Conservation (phyloP, 2,329 filamentous ascomycete genomes). For the Ophiosphaerella korrae region DNA sequence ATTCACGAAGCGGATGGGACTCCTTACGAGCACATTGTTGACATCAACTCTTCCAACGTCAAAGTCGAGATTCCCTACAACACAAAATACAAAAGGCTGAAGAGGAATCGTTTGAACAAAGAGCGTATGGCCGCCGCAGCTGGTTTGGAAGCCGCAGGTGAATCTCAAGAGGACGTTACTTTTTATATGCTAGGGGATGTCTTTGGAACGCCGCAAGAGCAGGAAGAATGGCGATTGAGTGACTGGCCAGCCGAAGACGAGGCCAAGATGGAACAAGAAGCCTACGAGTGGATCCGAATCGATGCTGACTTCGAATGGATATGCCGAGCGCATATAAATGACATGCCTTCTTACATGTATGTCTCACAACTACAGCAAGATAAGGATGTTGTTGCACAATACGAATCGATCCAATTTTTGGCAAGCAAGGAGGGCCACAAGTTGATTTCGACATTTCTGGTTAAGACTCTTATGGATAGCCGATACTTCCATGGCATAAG, state of each 20-base stretch:
- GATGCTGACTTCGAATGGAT: conserved; percentile 99
- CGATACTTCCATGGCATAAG: conserved; percentile 95
- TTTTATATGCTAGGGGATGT: conserved; percentile 93
- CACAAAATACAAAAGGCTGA: conserved; percentile 97
- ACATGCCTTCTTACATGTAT: conserved; percentile 96
- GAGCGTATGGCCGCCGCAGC: conserved; percentile 71
- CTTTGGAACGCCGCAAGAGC: conserved; percentile 80
- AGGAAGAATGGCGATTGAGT: conserved; percentile 78
- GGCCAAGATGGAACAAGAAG: conserved; percentile 89
- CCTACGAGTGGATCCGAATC: conserved; percentile 97
- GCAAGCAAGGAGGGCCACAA: conserved; percentile 70
- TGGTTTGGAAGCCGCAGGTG: conserved; percentile 66
- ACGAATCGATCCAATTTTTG: conserved; percentile 74
- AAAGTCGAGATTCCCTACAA: conserved; percentile 97
- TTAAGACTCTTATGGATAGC: conserved; percentile 85
- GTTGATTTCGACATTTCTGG: conserved; percentile 85
- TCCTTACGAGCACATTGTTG: conserved; percentile 96
- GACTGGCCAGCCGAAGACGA: conserved; percentile 93
- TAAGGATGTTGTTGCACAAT: conserved; percentile 88
- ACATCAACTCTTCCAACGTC: conserved; percentile 84
- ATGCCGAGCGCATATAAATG: conserved; percentile 73
- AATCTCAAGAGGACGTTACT: conserved; percentile 75
- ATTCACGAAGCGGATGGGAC: conserved; percentile 98
- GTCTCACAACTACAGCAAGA: conserved; percentile 97
- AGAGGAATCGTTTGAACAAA: conserved; percentile 81